Evolutionary conservation across 208 protist genomes (phyloP).

Genomic region (Acanthamoeba lenticulata): DNA sequence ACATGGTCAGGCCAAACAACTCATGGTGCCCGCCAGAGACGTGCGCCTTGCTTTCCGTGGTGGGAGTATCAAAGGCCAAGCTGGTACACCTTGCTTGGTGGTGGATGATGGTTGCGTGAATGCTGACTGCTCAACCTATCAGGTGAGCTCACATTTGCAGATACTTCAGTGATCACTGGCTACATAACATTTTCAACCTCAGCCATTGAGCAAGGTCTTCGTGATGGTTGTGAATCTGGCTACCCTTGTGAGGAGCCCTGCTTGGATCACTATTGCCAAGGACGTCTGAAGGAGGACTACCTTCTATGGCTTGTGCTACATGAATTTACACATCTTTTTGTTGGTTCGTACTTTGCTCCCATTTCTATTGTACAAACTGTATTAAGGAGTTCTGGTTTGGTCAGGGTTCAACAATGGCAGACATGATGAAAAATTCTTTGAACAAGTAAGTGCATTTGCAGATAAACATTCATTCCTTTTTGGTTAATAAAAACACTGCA

Average conservation of each 20-base stretch:
- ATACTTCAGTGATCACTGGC: neutral
- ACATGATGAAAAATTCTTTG: constrained; percentile 19
- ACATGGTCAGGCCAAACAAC: neutral
- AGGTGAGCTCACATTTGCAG: constrained; percentile 20
- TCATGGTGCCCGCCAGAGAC: neutral
- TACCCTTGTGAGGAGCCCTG: neutral
- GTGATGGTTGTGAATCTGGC: neutral
- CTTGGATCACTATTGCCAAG: neutral
- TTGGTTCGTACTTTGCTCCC: neutral
- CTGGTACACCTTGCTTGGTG: neutral
- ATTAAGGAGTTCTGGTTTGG: neutral
- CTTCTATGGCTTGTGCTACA: neutral
- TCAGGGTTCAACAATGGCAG: neutral
- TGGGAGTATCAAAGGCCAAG: neutral
- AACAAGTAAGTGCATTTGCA: neutral
- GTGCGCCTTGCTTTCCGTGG: neutral
- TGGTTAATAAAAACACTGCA: neutral
- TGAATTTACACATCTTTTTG: constrained; percentile 28
- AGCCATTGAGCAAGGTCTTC: neutral
- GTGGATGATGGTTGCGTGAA: neutral
- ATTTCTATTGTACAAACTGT: neutral
- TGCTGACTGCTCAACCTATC: neutral
- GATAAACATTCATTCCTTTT: constrained; percentile 18
- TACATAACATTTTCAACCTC: constrained; percentile 3
- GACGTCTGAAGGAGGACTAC: neutral